phyloP scores from a whole-genome alignment of 805 yeast species.

The Kodamaea laetipori region DNA sequence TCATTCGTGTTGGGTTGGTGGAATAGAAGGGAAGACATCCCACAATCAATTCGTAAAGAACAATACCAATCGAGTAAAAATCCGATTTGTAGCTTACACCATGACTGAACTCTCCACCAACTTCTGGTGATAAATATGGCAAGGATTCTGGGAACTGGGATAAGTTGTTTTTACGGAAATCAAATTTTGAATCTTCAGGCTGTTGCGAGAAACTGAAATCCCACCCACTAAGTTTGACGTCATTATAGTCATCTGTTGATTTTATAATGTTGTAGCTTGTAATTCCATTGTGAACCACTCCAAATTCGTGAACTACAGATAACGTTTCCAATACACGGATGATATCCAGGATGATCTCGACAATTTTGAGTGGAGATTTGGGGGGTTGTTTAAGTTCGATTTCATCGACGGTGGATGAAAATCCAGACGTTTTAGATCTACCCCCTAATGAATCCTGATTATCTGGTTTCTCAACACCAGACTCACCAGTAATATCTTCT shows the following conservation, averaged over 20 bases:
- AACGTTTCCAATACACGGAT: conserved; percentile 25
- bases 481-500: conserved; percentile 1
- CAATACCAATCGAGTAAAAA: conserved; percentile 51
- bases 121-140: conserved; percentile 55
- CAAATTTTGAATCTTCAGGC: conserved; percentile 44
- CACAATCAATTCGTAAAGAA: conserved; percentile 49
- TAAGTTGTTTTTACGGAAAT: conserved; percentile 45
- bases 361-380: conserved; percentile 17
- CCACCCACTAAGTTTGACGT: conserved; percentile 48
- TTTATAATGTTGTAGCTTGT: conserved; percentile 41
- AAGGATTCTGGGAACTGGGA: conserved; percentile 39
- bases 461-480: neutral
- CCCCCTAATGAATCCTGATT: conserved; percentile 13
- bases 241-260: conserved; percentile 26
- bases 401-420: conserved; percentile 11
- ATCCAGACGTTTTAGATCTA: conserved; percentile 17
- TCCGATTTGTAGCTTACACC: conserved; percentile 51
- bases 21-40: conserved; percentile 40
- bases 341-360: conserved; percentile 27
- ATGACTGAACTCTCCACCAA: conserved; percentile 39
- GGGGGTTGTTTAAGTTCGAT: conserved; percentile 13
- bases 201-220: conserved; percentile 47
- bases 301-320: conserved; percentile 40
- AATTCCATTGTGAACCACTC: conserved; percentile 51
- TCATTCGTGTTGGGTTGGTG: conserved; percentile 37